Conservation (phyloP, 345 rosid genomes). For the Rubroshorea leprosula region DNA sequence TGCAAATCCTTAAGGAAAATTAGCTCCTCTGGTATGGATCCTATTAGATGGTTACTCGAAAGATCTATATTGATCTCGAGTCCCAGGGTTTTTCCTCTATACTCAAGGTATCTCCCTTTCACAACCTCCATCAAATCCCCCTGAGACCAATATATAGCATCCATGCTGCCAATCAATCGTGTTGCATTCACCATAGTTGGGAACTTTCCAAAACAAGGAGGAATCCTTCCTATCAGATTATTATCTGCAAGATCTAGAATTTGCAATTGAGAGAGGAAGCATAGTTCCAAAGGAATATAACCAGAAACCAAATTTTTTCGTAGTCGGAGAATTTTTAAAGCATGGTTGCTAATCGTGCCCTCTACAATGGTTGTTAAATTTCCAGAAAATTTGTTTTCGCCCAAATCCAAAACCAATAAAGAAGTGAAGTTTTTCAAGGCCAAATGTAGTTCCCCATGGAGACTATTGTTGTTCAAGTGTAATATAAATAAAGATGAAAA, state of each 20-base stretch:
- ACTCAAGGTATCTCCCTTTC: background rate
- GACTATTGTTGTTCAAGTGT: background rate
- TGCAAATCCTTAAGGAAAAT: too few species aligned
- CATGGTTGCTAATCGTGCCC: too few species aligned
- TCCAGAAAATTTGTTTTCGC: constrained; percentile 10
- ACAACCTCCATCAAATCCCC: too few species aligned
- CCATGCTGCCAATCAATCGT: too few species aligned
- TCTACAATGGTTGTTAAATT: background rate
- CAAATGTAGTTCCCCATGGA: background rate
- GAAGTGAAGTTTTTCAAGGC: too few species aligned
- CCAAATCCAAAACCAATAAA: background rate
- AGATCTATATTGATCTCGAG: too few species aligned
- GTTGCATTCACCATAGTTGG: too few species aligned
- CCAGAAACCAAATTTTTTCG: constrained; percentile 14
- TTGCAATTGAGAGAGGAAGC: constrained; percentile 3
- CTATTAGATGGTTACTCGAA: too few species aligned
- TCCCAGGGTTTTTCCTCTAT: too few species aligned
- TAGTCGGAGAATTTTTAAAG: background rate
- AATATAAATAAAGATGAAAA: too few species aligned
- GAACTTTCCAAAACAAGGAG: constrained; percentile 3
- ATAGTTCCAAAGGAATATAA: constrained; percentile 10
- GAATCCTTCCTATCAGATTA: constrained; percentile 21
- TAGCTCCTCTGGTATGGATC: too few species aligned
- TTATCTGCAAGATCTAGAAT: constrained; percentile 19
- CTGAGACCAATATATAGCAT: constrained; percentile 19